Evolutionary conservation across 371 early-diverging fungal species (phyloP).

Genomic region (Smittium mucronatum): DNA sequence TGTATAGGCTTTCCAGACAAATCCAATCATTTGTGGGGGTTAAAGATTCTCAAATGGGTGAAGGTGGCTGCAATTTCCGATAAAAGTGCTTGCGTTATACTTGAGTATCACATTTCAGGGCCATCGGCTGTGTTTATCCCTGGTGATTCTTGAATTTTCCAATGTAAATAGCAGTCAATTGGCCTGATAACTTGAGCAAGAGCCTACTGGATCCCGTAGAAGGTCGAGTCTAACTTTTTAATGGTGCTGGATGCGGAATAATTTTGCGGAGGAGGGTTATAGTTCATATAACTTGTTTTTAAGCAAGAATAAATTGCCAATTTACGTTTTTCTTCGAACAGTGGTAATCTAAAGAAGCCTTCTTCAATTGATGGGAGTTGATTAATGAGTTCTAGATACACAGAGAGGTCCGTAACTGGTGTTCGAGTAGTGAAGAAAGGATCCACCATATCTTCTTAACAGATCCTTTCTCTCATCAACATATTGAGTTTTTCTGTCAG

Average conservation of each 20-base stretch:
- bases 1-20: neutral
- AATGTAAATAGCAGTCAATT: neutral
- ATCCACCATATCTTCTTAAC: neutral
- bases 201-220: neutral
- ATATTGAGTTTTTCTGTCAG: neutral
- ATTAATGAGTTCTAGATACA: neutral
- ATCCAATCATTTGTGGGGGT: neutral
- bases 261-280: neutral
- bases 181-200: neutral
- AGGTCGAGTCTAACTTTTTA: neutral
- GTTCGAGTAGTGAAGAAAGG: neutral
- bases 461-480: neutral
- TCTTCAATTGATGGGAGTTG: neutral
- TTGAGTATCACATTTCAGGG: neutral
- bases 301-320: neutral
- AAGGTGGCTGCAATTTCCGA: neutral
- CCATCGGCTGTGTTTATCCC: neutral
- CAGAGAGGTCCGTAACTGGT: neutral
- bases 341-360: neutral
- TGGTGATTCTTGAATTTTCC: neutral
- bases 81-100: neutral
- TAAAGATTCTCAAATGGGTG: neutral
- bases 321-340: neutral
- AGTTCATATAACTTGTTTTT: neutral
- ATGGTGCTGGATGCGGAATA: neutral